Evolutionary conservation across 345 rosid genomes (phyloP).

Genomic region (Limnanthes douglasii): DNA sequence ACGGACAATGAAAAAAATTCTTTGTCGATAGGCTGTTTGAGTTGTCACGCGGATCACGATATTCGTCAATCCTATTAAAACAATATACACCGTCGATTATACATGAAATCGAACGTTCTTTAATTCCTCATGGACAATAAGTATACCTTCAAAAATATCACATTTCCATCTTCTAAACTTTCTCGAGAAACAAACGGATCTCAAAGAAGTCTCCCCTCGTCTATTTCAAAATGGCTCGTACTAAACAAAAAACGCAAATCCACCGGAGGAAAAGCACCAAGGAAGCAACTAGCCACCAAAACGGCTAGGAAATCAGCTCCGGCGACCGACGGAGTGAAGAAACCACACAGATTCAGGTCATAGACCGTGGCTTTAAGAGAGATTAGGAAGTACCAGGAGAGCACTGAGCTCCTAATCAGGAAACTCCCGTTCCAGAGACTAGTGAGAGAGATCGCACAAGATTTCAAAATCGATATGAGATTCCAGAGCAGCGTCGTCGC

Average conservation of each 20-base stretch:
- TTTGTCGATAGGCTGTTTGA: no score
- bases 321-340: slow-evolving; percentile 48
- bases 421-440: slow-evolving; percentile 42
- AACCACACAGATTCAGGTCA: slow-evolving; percentile 43
- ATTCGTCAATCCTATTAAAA: background rate
- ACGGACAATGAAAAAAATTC: no score
- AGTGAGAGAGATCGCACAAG: slow-evolving; percentile 46
- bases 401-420: slow-evolving; percentile 34
- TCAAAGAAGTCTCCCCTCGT: background rate
- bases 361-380: slow-evolving; percentile 39
- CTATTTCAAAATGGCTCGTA: slow-evolving; percentile 27
- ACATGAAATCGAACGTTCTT: background rate
- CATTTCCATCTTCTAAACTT: background rate
- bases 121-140: slow-evolving; percentile 7
- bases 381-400: slow-evolving; percentile 40
- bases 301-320: slow-evolving; percentile 41
- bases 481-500: slow-evolving; percentile 51
- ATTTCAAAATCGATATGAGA: slow-evolving; percentile 44
- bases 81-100: slow-evolving; percentile 8
- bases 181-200: background rate
- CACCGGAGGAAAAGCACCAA: slow-evolving; percentile 41
- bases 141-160: background rate
- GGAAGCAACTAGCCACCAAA: slow-evolving; percentile 39
- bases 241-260: slow-evolving; percentile 42
- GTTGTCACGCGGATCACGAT: background rate